Conservation (phyloP, 768 basidiomycete species). For the Pulveroboletus sp. region DNA sequence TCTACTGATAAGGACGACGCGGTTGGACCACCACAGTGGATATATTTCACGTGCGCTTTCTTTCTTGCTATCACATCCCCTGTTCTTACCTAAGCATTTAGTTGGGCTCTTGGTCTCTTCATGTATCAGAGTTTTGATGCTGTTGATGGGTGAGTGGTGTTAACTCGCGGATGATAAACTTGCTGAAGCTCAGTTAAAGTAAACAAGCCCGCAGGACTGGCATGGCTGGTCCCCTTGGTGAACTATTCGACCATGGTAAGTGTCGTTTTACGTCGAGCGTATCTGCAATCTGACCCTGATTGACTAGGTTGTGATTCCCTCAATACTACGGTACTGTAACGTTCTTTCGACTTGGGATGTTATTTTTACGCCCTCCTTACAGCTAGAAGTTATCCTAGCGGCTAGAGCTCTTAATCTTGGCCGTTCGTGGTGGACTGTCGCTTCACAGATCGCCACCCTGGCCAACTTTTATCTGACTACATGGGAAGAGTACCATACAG, state of each 20-base stretch:
- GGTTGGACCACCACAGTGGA: conserved; percentile 71
- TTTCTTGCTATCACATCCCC: not conserved
- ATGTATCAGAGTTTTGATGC: conserved; percentile 88
- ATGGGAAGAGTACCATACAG: conserved; percentile 88
- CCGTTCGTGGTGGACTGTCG: conserved; percentile 96
- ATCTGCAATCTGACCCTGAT: not conserved
- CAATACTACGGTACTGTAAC: conserved; percentile 76
- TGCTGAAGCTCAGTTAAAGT: conserved; percentile 36
- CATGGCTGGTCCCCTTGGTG: conserved; percentile 96
- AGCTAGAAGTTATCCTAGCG: conserved; percentile 87
- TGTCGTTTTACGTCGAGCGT: not conserved
- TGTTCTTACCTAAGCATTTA: conserved; percentile 27
- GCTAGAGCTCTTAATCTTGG: conserved; percentile 87
- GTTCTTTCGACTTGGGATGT: not conserved
- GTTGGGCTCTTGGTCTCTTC: conserved; percentile 88
- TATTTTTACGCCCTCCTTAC: conserved; percentile 2
- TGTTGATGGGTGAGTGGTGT: conserved; percentile 70
- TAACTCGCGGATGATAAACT: not conserved
- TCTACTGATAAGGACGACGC: conserved; percentile 64
- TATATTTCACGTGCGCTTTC: conserved; percentile 79
- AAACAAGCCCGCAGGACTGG: conserved; percentile 95
- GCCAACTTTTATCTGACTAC: conserved; percentile 74
- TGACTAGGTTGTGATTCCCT: conserved; percentile 81
- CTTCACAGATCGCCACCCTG: conserved; percentile 69
- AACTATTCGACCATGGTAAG: conserved; percentile 97